Base-by-base conservation (phyloP, 164 flowering plant species). In the Paratinospora sagittata region DNA sequence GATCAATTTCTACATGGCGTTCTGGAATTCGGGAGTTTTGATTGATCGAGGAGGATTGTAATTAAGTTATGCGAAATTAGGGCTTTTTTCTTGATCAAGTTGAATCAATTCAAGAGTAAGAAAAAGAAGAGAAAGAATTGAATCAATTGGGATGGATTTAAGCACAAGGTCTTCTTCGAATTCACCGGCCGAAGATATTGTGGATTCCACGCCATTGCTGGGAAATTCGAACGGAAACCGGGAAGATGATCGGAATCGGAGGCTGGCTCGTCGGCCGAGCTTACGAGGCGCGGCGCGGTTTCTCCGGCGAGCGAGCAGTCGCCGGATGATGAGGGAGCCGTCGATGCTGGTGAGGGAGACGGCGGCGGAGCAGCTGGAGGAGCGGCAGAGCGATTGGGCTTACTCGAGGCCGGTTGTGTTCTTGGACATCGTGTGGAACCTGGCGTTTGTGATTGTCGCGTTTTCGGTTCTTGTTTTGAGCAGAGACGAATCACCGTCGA, bases 341-440 rank as follows among this genome's bases (percentile, higher is more conserved):
- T 86, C 90, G 71, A 78, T 85, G 79, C 16, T 76, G 71, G 90
- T 86, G 2, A 65, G 90, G 45, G 88, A 86, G 73, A 74, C 84
- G 14, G 88, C 90, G 33, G 88, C 85, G 27, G 86, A 87, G 74
- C 87, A 87, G 55, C 67, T 87, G 81, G 88, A 84, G 79, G 88
- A 84, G 75, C 72, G 88, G 65, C 83, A 88, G 70, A 75, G 86
- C 72, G 87, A 83, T 69, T 82, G 90, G 86, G 88, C 90, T 8
- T 87, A 85, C 57, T 87, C 88, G 27, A 81, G 74, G 73, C 88
- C 90, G 3, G 84, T 87, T 27, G 87, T 87, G 47, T 68, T 84
- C 66, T 76, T 87, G 12, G 88, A 87, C 65, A 72, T 85, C 26
- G 33, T 84, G 1, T 87, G 90, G 87, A 87, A 87, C 70, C 33